Evolutionary conservation across 2,329 filamentous ascomycete genomes (phyloP).

Genomic region (Monosporascus sp.): DNA sequence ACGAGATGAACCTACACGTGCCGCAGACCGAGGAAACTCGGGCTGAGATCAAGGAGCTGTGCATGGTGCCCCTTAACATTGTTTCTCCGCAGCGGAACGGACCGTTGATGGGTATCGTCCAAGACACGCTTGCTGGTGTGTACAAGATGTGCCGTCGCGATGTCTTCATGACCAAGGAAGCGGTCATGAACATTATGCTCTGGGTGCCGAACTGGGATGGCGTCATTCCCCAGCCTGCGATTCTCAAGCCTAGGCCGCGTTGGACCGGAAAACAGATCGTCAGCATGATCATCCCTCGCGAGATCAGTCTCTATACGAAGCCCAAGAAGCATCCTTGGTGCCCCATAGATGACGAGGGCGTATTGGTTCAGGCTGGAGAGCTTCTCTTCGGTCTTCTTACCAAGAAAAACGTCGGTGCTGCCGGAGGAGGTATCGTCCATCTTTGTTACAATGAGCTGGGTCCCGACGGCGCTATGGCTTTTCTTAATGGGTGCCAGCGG

Average conservation of each 20-base stretch:
- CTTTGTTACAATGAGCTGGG: conserved; percentile 95
- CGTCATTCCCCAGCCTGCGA: conserved; percentile 86
- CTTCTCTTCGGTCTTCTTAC: conserved; percentile 84
- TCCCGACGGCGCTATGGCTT: conserved; percentile 77
- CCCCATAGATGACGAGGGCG: conserved; percentile 68
- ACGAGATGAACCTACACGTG: conserved; percentile 99
- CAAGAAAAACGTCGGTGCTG: conserved; percentile 92
- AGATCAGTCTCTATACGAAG: conserved; percentile 72
- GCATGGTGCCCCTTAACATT: conserved; percentile 97
- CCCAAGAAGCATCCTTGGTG: conserved; percentile 51
- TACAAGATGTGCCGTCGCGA: conserved; percentile 97
- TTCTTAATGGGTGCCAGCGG: conserved; percentile 92
- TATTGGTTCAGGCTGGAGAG: conserved; percentile 81
- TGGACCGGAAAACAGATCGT: conserved; percentile 99
- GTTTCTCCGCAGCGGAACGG: conserved; percentile 96
- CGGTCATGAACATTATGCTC: conserved; percentile 94
- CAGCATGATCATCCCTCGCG: conserved; percentile 83
- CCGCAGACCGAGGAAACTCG: conserved; percentile 96
- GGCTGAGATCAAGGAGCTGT: conserved; percentile 88
- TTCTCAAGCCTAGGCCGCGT: conserved; percentile 82
- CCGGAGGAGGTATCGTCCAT: conserved; percentile 86
- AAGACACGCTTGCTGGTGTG: conserved; percentile 91
- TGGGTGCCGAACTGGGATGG: conserved; percentile 99
- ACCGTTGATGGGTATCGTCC: conserved; percentile 98
- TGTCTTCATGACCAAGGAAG: conserved; percentile 80